Conservation (phyloP, 2,329 filamentous ascomycete species). For the Clonostachys chloroleuca region DNA sequence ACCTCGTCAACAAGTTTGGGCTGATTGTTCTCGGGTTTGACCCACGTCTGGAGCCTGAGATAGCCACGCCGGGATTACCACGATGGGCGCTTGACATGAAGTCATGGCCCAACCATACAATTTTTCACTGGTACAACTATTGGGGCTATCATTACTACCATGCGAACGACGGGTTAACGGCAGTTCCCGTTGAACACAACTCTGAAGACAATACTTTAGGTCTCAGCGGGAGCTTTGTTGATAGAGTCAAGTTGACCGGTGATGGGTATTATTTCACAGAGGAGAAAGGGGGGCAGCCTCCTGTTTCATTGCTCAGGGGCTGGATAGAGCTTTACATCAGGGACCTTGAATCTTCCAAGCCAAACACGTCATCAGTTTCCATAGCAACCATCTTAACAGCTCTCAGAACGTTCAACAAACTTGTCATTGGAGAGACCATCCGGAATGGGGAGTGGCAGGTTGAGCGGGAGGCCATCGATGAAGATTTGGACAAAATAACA, state of each 20-base stretch:
- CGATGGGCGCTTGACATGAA: conserved; percentile 5
- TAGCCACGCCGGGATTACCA: conserved; percentile 6
- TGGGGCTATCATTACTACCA: not conserved
- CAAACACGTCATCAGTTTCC: too few species aligned
- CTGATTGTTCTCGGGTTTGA: conserved; percentile 4
- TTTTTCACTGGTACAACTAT: conserved; percentile 2
- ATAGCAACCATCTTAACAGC: not conserved
- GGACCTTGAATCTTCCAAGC: not conserved
- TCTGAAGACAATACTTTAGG: not conserved
- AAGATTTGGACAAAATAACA: conserved; percentile 8
- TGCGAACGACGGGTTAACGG: not conserved
- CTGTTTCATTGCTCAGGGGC: not conserved
- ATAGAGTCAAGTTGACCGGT: not conserved
- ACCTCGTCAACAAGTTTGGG: conserved; percentile 5
- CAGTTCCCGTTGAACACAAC: too few species aligned
- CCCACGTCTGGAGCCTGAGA: conserved; percentile 4
- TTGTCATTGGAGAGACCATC: not conserved
- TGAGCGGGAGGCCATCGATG: not conserved
- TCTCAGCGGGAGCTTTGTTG: not conserved
- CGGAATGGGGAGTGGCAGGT: not conserved
- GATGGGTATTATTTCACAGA: not conserved
- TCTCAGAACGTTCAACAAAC: not conserved
- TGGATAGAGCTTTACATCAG: not conserved
- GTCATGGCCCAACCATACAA: conserved; percentile 2
- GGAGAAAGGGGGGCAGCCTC: not conserved